A percentile compares a stretch with the other conserved stretches of the same genome.
phyloP scores from a whole-genome alignment of 1,284 basidiomycete genomes.

The Ustilago nuda region DNA sequence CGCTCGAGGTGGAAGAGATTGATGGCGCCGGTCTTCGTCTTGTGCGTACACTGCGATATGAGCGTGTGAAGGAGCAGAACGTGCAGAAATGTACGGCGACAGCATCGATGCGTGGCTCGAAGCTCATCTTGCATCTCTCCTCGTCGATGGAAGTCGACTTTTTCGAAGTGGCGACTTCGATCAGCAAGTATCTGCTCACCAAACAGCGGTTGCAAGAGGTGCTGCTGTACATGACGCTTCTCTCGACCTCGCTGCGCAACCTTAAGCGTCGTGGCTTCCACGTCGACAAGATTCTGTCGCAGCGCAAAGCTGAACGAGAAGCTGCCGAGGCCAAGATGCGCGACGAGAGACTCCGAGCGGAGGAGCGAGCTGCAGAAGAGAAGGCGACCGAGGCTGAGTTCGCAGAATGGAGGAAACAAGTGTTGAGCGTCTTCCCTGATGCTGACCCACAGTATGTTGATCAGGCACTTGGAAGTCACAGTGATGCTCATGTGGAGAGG shows the following conservation, averaged over 20 bases:
- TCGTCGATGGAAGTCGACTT: slow-evolving; percentile 82
- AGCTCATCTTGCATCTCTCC: slow-evolving; percentile 82
- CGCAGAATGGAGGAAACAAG: slow-evolving; percentile 51
- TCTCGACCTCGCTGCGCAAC: slow-evolving; percentile 86
- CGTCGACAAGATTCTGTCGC: slow-evolving; percentile 91
- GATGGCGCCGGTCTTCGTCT: slow-evolving; percentile 59
- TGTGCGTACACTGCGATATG: slow-evolving; percentile 59
- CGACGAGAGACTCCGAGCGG: slow-evolving; percentile 59
- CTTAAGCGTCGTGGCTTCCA: slow-evolving; percentile 80
- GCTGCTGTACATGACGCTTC: slow-evolving; percentile 88
- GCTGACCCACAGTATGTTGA: slow-evolving; percentile 64
- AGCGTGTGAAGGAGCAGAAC: slow-evolving; percentile 49
- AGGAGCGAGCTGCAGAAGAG: slow-evolving; percentile 59
- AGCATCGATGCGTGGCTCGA: slow-evolving; percentile 70
- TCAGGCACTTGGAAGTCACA: slow-evolving; percentile 56
- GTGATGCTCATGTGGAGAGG: slow-evolving; percentile 63
- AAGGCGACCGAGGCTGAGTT: slow-evolving; percentile 36
- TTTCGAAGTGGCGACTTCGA: slow-evolving; percentile 76
- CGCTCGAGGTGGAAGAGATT: slow-evolving; percentile 72
- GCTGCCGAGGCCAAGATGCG: slow-evolving; percentile 71
- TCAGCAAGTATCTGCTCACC: slow-evolving; percentile 62
- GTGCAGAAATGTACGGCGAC: slow-evolving; percentile 65
- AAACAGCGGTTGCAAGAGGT: slow-evolving; percentile 66
- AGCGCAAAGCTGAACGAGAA: slow-evolving; percentile 81
- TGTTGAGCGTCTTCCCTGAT: slow-evolving; percentile 68